Base-by-base conservation (phyloP, 2,329 filamentous ascomycete genomes). In the Monilinia fructigena region DNA sequence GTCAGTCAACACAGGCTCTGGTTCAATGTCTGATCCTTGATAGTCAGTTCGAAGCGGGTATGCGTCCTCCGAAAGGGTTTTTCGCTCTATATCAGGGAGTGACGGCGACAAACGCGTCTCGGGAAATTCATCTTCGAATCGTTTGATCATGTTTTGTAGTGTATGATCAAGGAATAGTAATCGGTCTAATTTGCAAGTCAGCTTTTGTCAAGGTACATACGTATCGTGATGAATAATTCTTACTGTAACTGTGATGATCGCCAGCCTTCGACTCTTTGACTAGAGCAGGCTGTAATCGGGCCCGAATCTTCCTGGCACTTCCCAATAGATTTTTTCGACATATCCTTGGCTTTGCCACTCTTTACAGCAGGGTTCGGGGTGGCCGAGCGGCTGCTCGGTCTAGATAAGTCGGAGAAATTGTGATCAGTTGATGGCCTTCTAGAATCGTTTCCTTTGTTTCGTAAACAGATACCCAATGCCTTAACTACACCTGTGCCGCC, bases 101-200 rank as follows among this genome's bases (percentile, higher is more conserved):
- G 72, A 69, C 65, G 72, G 67, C 53, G 71, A 73, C 40, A 76
- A 69, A 47, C 92, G 87, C 0, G 91, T 96, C 75, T 98, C 94
- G 0, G 95, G 95, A 74, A 93, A 98, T 77, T 98, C 94, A 76
- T 96, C 91, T 77, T 98, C 95, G 76, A 98, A 99, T 38, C 95
- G 90, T 76, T 92, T 89, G 74, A 98, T 98, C 80, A 98, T 97
- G 71, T 90, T 89, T 74, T 93, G 85, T 12, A 99, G 83, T 0
- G 95, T 98, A 68, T 90, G 83, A 74, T 97, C 93, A 40, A 99
- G 85, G 84, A 97, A 97, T 54, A 89, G 82, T 26, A 98, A 85
- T 59, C 90, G 89, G 47, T 87, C 88, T 91, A 12, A 42, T 55
- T 47, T 35, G 23, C 11, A 16, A 14, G 60, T 67, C 53, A 67